Evolutionary conservation across 371 early-diverging fungal species (phyloP).

Genomic region (Dinochytrium kinnereticum): DNA sequence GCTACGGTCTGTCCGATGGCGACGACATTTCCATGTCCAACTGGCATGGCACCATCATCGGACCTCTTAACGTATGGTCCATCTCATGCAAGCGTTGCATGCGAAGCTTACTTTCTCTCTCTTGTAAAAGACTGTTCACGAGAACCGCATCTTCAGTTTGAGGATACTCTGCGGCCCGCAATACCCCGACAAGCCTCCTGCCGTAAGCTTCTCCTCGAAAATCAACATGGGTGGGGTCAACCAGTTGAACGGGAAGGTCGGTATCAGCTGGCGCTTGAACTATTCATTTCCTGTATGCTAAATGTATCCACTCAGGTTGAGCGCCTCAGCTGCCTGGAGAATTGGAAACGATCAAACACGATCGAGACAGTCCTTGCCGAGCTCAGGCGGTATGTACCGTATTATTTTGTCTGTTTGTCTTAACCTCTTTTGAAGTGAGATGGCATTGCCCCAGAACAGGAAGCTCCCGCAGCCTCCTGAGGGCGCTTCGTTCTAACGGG

Average conservation of each 20-base stretch:
- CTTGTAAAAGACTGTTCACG: conserved; percentile 79
- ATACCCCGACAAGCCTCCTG: conserved; percentile 87
- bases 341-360: conserved; percentile 81
- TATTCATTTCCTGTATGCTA: not conserved
- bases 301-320: conserved; percentile 65
- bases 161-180: conserved; percentile 80
- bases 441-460: conserved; percentile 78
- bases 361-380: conserved; percentile 87
- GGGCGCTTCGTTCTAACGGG: conserved; percentile 47
- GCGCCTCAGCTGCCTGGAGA: conserved; percentile 72
- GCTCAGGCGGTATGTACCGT: conserved; percentile 71
- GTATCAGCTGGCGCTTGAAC: too few species aligned
- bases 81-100: not conserved
- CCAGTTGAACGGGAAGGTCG: conserved; percentile 78
- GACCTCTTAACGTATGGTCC: conserved; percentile 84
- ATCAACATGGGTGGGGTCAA: conserved; percentile 92
- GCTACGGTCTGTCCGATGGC: conserved; percentile 88
- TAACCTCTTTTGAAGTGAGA: conserved; percentile 66
- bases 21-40: conserved; percentile 83
- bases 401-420: not conserved
- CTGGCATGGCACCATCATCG: conserved; percentile 97
- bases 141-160: conserved; percentile 92
- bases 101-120: not conserved
- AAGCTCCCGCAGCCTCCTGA: conserved; percentile 91
- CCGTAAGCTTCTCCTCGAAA: conserved; percentile 77